phyloP scores from a whole-genome alignment of 208 protist genomes.

The Spironucleus salmonicida region DNA sequence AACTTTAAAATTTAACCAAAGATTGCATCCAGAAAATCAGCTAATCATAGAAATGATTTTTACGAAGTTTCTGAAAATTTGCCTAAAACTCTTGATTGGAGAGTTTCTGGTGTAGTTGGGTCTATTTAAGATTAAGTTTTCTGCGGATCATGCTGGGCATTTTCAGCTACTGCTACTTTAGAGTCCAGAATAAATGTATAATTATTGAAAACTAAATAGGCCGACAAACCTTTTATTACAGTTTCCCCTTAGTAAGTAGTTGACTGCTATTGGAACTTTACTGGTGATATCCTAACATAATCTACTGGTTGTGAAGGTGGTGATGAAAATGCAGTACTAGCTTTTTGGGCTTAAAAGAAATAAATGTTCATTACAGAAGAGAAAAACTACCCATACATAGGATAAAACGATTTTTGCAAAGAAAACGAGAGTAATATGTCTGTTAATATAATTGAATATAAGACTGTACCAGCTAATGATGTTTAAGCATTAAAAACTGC shows the following conservation, averaged over 20 bases:
- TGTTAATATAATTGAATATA: neutral
- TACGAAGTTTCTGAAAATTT: neutral
- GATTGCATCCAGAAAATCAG: neutral
- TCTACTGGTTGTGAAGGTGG: neutral
- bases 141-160: neutral
- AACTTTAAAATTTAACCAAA: neutral
- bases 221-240: neutral
- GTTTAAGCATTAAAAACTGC: neutral
- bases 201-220: neutral
- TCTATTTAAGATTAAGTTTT: neutral
- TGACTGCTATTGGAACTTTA: neutral
- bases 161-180: neutral
- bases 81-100: neutral
- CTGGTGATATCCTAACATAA: neutral
- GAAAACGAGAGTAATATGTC: neutral
- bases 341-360: neutral
- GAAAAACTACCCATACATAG: neutral
- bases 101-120: neutral
- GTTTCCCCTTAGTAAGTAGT: neutral
- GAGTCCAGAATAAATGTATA: neutral
- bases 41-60: neutral
- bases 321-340: neutral
- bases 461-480: neutral
- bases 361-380: neutral
- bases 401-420: neutral